Conservation (phyloP, 345 rosid genomes). For the Adansonia digitata region DNA sequence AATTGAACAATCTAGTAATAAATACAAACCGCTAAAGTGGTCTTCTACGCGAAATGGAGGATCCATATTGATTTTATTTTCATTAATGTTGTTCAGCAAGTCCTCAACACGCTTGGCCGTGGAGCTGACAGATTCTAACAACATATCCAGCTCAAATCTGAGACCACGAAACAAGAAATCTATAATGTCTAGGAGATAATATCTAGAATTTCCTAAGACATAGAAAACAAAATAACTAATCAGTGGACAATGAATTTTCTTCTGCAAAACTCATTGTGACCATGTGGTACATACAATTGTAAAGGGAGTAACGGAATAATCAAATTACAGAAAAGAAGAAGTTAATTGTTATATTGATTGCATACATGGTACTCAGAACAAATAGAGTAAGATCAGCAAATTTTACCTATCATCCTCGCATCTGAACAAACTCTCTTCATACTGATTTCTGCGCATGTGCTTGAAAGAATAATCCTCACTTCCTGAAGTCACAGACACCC, state of each 20-base stretch:
- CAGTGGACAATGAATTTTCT: background rate
- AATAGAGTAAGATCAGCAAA: background rate
- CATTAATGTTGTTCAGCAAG: slow-evolving; percentile 58
- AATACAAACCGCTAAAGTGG: slow-evolving; percentile 65
- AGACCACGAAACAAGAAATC: slow-evolving; percentile 9
- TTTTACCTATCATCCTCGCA: slow-evolving; percentile 96
- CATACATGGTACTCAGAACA: background rate
- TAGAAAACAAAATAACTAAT: background rate
- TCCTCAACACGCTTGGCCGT: slow-evolving; percentile 81
- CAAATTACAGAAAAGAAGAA: background rate
- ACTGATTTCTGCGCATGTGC: slow-evolving; percentile 96
- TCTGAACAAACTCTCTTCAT: slow-evolving; percentile 93
- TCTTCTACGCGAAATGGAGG: slow-evolving; percentile 58
- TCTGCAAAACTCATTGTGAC: background rate
- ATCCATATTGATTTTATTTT: slow-evolving; percentile 50
- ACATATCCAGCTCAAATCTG: slow-evolving; percentile 98
- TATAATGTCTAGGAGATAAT: background rate
- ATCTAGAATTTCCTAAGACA: background rate
- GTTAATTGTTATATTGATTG: background rate
- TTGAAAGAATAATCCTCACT: slow-evolving; percentile 94
- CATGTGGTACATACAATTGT: background rate
- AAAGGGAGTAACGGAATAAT: background rate
- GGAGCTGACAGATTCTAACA: slow-evolving; percentile 88
- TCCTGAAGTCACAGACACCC: slow-evolving; percentile 98
- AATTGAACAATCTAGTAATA: slow-evolving; percentile 9